Percentiles rank a stretch among this genome's conserved stretches.
These are phyloP conservation scores for Metschnikowia sp. DNA, from an alignment of 805 yeast genomes.

Conservation along the genomic window DNA sequence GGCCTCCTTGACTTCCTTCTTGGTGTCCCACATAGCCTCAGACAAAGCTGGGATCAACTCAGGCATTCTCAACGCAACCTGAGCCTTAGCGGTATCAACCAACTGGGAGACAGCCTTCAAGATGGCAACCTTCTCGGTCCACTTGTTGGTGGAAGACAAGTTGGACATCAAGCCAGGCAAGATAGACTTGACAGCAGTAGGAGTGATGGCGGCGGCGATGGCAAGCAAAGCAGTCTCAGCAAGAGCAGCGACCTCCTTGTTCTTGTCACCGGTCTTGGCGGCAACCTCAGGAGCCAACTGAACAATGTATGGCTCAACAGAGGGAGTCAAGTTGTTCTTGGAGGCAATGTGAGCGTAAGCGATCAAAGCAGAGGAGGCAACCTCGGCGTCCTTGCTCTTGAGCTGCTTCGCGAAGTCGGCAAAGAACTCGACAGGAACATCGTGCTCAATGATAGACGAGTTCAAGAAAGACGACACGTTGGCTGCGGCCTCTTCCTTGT, in stretches of 20 bases:
- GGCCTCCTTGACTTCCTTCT: conserved; percentile 94
- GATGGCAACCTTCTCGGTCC: conserved; percentile 97
- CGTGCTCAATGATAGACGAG: conserved; percentile 97
- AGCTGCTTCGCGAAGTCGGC: conserved; percentile 70
- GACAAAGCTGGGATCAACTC: conserved; percentile 97
- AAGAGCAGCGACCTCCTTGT: conserved; percentile 63
- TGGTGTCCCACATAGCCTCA: conserved; percentile 99
- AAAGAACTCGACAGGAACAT: conserved; percentile 90
- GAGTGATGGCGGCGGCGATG: conserved; percentile 80
- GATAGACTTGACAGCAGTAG: conserved; percentile 86
- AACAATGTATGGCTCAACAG: conserved; percentile 95
- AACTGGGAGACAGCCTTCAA: conserved; percentile 79
- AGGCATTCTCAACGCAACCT: conserved; percentile 98
- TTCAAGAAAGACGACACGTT: conserved; percentile 91
- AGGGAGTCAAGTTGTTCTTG: conserved; percentile 73
- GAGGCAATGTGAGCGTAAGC: conserved; percentile 86
- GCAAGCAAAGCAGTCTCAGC: conserved; percentile 78
- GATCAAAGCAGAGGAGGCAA: conserved; percentile 73
- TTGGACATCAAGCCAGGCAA: conserved; percentile 75
- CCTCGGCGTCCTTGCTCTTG: conserved; percentile 62
- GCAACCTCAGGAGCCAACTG: conserved; percentile 68
- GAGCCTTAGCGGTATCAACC: conserved; percentile 93
- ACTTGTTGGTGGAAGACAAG: conserved; percentile 75
- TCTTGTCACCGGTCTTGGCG: conserved; percentile 87
- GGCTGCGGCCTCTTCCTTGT: conserved; percentile 79